Percentiles rank a stretch among this genome's conserved stretches.
These are phyloP conservation scores for Wallemia ichthyophaga DNA, from an alignment of 1,284 basidiomycete species.

Conservation along the genomic window DNA sequence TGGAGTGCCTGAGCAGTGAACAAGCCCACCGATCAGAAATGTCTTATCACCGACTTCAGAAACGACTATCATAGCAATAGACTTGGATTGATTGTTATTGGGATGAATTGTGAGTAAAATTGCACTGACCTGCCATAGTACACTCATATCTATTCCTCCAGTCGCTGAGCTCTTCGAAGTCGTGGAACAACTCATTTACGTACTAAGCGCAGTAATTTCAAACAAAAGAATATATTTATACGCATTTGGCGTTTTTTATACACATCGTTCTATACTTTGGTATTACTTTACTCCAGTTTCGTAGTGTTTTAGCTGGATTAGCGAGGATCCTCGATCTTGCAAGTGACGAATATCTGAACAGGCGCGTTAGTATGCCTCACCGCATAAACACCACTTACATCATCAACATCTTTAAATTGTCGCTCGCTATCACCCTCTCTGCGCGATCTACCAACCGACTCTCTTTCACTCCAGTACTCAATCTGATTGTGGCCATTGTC, in stretches of 20 bases:
- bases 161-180: neutral
- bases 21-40: conserved; percentile 38
- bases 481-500: conserved; percentile 21
- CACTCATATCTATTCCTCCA: neutral
- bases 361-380: neutral
- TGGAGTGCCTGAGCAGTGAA: neutral
- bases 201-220: neutral
- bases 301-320: neutral
- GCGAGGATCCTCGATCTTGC: neutral
- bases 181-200: too few species aligned
- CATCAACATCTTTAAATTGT: neutral
- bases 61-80: conserved; percentile 61
- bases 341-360: neutral
- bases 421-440: conserved; percentile 13
- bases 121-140: neutral
- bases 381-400: neutral
- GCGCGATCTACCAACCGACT: conserved; percentile 25
- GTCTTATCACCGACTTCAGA: conserved; percentile 95
- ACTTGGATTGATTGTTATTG: conserved; percentile 17
- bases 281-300: neutral
- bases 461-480: conserved; percentile 59
- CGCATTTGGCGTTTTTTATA: too few species aligned
- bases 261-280: too few species aligned
- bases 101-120: neutral
- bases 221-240: neutral